These are phyloP conservation scores for Extremus antarcticus DNA, from an alignment of 495 filamentous ascomycete genomes.

Conservation along the genomic window DNA sequence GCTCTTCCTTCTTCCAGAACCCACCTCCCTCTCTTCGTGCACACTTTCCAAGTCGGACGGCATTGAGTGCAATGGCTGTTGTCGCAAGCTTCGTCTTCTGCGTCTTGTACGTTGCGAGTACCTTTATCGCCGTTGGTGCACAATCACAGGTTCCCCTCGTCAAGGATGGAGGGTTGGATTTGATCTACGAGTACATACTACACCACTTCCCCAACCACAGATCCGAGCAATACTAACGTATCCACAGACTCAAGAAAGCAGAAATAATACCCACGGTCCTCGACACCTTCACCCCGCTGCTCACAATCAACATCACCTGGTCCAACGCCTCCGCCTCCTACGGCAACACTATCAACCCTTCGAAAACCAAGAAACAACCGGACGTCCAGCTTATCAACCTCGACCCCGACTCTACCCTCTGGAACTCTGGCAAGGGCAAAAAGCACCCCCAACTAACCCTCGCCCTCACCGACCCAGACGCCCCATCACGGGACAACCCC, in stretches of 20 bases:
- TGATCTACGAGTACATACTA: conserved; percentile 19
- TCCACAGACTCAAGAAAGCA: conserved; percentile 43
- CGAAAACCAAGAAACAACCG: conserved; percentile 34
- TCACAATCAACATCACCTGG: conserved; percentile 43
- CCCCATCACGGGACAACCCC: conserved; percentile 51
- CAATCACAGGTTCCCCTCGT: background rate
- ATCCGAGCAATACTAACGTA: background rate
- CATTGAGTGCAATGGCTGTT: background rate
- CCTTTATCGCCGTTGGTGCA: background rate
- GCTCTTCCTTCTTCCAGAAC: too few species aligned
- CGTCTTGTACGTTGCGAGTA: background rate
- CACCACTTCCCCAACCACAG: background rate
- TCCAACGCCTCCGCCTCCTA: conserved; percentile 36
- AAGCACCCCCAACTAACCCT: conserved; percentile 31
- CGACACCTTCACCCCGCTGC: conserved; percentile 49
- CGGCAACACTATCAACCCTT: conserved; percentile 51
- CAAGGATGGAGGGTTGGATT: background rate
- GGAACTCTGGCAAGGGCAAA: conserved; percentile 1
- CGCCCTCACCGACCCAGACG: conserved; percentile 58
- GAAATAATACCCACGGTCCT: conserved; percentile 56
- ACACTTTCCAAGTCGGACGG: background rate
- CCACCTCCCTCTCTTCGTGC: too few species aligned
- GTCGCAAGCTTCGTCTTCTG: background rate
- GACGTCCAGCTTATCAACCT: conserved; percentile 38
- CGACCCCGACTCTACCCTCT: conserved; percentile 5